These are phyloP conservation scores for Chaetoceros tenuissimus DNA, from an alignment of 108 stramenopile species.

Conservation along the genomic window DNA sequence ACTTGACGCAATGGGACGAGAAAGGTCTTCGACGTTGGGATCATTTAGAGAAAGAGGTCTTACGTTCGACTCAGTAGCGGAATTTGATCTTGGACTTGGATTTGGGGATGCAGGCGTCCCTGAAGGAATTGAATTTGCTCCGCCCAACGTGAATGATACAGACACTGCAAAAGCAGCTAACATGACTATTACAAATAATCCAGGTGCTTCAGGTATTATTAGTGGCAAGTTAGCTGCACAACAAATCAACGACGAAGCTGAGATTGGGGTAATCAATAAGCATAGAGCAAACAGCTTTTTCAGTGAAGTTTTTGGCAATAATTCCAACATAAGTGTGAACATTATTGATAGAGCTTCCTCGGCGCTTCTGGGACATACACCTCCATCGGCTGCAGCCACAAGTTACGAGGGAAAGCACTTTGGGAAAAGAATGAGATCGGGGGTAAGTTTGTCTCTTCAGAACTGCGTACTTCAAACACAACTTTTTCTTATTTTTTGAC, in stretches of 20 bases:
- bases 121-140: not conserved
- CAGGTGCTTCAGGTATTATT: not conserved
- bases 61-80: not conserved
- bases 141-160: not conserved
- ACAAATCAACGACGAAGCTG: not conserved
- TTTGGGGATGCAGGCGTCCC: not conserved
- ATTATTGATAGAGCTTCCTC: constrained; percentile 5
- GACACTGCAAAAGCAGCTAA: not conserved
- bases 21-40: not conserved
- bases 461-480: not conserved
- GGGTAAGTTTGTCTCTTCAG: constrained; percentile 38
- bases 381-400: constrained; percentile 46
- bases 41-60: not conserved
- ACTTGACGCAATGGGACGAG: not conserved
- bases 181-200: not conserved
- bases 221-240: not conserved
- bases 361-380: constrained; percentile 38
- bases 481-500: not conserved
- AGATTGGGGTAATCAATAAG: not conserved
- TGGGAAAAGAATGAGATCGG: constrained; percentile 67
- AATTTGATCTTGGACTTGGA: not conserved
- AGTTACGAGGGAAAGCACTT: constrained; percentile 76
- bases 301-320: not conserved
- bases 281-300: not conserved
- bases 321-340: not conserved